Conservation (phyloP, 768 basidiomycete species). For the Boletus tylopilopsis region DNA sequence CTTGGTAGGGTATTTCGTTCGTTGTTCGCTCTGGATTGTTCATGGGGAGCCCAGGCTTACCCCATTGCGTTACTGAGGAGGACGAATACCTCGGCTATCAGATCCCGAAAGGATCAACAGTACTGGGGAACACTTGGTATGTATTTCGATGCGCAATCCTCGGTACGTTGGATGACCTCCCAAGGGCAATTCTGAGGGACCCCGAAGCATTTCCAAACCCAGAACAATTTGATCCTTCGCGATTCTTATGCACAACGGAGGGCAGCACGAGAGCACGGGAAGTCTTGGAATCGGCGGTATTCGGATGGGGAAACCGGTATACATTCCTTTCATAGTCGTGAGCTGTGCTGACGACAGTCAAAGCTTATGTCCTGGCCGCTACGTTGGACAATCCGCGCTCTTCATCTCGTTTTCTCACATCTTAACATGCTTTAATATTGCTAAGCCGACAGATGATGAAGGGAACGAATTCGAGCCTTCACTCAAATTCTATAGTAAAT, state of each 20-base stretch:
- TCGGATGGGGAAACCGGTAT: conserved; percentile 4
- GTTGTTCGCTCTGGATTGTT: background rate
- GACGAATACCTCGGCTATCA: conserved; percentile 25
- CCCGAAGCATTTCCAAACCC: conserved; percentile 18
- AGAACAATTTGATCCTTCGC: conserved; percentile 17
- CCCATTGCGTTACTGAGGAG: conserved; percentile 33
- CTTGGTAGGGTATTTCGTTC: conserved; percentile 1
- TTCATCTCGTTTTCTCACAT: conserved; percentile 1
- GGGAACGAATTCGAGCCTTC: background rate
- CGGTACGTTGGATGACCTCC: no score
- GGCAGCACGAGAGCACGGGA: background rate
- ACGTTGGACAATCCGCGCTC: background rate
- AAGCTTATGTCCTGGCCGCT: conserved; percentile 1
- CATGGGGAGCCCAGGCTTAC: conserved; percentile 26
- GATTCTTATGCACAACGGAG: conserved; percentile 8
- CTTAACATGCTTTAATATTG: background rate
- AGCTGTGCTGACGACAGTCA: background rate
- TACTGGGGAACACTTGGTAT: background rate
- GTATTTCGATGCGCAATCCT: no score
- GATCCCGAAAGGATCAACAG: background rate
- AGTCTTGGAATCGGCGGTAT: background rate
- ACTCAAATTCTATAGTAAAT: background rate
- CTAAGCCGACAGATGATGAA: background rate
- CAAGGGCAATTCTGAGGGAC: no score
- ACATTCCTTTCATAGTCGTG: background rate